Conservation (phyloP, 331 rosid species). For the Quercus lobata region DNA sequence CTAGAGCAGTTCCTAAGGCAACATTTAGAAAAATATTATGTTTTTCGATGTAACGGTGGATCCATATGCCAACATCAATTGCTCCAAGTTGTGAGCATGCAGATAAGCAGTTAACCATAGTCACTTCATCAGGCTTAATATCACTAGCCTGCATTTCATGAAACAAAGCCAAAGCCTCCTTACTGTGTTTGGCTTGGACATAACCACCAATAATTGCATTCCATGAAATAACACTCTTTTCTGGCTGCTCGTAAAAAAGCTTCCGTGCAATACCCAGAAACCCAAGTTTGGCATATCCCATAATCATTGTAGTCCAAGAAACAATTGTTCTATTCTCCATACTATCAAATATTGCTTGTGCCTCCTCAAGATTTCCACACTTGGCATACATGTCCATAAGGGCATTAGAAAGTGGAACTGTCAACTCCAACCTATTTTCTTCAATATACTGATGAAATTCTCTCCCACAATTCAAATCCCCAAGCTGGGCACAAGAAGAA, state of each 20-base stretch:
- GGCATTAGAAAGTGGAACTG: slow-evolving; percentile 59
- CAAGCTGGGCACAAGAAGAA: slow-evolving; percentile 72
- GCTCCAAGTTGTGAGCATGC: slow-evolving; percentile 91
- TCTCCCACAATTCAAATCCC: slow-evolving; percentile 51
- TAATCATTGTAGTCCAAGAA: slow-evolving; percentile 78
- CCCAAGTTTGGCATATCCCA: slow-evolving; percentile 74
- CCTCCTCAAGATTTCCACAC: slow-evolving; percentile 58
- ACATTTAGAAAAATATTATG: slow-evolving; percentile 44
- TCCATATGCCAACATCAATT: slow-evolving; percentile 79
- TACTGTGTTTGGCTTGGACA: slow-evolving; percentile 61
- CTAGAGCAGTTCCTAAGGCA: slow-evolving; percentile 68
- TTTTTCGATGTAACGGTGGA: slow-evolving; percentile 61
- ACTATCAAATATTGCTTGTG: slow-evolving; percentile 45
- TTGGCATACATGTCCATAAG: slow-evolving; percentile 82
- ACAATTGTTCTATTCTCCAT: slow-evolving; percentile 54
- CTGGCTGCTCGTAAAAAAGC: slow-evolving; percentile 57
- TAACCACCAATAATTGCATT: slow-evolving; percentile 81
- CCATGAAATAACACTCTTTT: slow-evolving; percentile 73
- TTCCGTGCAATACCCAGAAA: slow-evolving; percentile 47
- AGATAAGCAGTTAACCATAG: slow-evolving; percentile 61
- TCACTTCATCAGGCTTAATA: slow-evolving; percentile 61
- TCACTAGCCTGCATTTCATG: slow-evolving; percentile 70
- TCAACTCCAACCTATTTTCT: slow-evolving; percentile 43
- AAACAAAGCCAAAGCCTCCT: slow-evolving; percentile 75
- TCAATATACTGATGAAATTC: slow-evolving; percentile 44